Conservation (phyloP, 768 basidiomycete genomes). For the Pluteus cervinus region DNA sequence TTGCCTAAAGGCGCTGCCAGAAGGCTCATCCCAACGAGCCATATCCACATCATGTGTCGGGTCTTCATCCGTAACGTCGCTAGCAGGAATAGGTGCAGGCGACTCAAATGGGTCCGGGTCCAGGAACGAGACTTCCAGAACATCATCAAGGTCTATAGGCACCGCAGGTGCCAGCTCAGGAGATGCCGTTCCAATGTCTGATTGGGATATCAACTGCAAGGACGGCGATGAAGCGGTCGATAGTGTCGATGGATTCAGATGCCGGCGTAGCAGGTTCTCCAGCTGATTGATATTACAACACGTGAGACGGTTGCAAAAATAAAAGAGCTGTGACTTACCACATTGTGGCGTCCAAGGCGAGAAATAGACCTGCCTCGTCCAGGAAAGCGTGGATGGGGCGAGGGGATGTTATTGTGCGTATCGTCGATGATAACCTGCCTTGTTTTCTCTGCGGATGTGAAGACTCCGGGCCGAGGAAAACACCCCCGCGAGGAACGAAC, state of each 20-base stretch:
- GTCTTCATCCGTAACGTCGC: slow-evolving; percentile 26
- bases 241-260: no score
- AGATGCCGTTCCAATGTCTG: slow-evolving; percentile 2
- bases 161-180: slow-evolving; percentile 38
- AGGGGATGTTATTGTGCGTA: slow-evolving; percentile 36
- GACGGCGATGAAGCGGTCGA: no score
- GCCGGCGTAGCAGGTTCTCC: no score
- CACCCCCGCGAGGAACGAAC: slow-evolving; percentile 14
- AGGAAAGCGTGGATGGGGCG: slow-evolving; percentile 43
- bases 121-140: slow-evolving; percentile 68
- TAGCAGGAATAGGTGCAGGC: slow-evolving; percentile 18
- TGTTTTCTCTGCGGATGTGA: slow-evolving; percentile 27
- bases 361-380: slow-evolving; percentile 18
- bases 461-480: slow-evolving; percentile 35
- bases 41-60: slow-evolving; percentile 34
- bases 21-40: slow-evolving; percentile 69
- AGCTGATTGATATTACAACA: no score
- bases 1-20: slow-evolving; percentile 67
- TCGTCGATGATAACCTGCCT: slow-evolving; percentile 43
- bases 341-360: slow-evolving; percentile 24
- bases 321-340: slow-evolving; percentile 22
- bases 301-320: slow-evolving; percentile 7
- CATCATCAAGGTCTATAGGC: slow-evolving; percentile 66
- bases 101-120: slow-evolving; percentile 45
- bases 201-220: slow-evolving; percentile 3